Conservation (phyloP, 2,329 filamentous ascomycete species). For the Fusarium cyanostomum region DNA sequence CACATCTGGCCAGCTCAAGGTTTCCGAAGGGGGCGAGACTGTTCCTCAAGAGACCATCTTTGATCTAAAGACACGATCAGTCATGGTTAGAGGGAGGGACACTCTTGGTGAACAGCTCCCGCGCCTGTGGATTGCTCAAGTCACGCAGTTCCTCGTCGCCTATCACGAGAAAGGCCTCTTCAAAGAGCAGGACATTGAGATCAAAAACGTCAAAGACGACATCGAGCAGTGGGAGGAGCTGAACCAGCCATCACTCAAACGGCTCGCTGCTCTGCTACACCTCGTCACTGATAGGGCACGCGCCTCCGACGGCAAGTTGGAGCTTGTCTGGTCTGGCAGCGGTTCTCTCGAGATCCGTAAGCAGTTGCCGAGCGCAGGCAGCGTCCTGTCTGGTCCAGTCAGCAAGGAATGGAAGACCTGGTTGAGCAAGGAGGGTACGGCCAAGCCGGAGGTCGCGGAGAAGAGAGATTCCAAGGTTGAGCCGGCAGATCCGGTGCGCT, state of each 20-base stretch:
- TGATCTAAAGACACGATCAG: slow-evolving; percentile 57
- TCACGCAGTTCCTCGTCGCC: slow-evolving; percentile 53
- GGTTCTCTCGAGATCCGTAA: slow-evolving; percentile 39
- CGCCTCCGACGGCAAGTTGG: slow-evolving; percentile 33
- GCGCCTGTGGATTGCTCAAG: slow-evolving; percentile 54
- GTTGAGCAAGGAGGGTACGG: slow-evolving; percentile 16
- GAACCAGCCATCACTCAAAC: slow-evolving; percentile 44
- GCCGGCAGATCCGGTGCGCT: neutral
- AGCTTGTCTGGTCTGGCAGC: slow-evolving; percentile 29
- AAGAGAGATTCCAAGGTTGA: slow-evolving; percentile 1
- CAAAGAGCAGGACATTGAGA: slow-evolving; percentile 43
- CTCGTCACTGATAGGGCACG: slow-evolving; percentile 26
- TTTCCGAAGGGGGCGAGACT: slow-evolving; percentile 37
- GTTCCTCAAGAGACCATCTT: slow-evolving; percentile 50
- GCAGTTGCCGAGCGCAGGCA: slow-evolving; percentile 35
- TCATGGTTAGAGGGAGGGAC: slow-evolving; percentile 23
- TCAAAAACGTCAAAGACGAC: slow-evolving; percentile 45
- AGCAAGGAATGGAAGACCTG: slow-evolving; percentile 40
- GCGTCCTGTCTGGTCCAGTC: slow-evolving; percentile 36
- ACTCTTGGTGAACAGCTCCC: slow-evolving; percentile 51
- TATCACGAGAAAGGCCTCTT: slow-evolving; percentile 52
- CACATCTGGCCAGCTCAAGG: slow-evolving; percentile 7
- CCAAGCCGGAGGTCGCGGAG: neutral
- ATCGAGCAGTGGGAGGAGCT: slow-evolving; percentile 51
- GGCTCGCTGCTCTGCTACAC: slow-evolving; percentile 40